phyloP scores from a whole-genome alignment of 2,329 filamentous ascomycete species.

The Cladosporium sp. region DNA sequence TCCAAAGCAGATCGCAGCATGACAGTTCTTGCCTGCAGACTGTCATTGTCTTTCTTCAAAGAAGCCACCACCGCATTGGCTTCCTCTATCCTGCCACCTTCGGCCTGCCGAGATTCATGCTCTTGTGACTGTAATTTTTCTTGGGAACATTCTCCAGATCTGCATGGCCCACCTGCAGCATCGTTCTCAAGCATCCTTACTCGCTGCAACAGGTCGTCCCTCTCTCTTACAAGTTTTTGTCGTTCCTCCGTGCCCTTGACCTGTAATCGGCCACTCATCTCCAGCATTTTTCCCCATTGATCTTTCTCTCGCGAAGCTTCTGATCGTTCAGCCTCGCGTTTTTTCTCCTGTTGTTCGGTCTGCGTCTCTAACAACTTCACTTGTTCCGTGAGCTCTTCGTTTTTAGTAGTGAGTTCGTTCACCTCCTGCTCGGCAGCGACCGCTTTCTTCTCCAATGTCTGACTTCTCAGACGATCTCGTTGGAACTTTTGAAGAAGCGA shows the following conservation, averaged over 20 bases:
- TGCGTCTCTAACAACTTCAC: constrained; percentile 46
- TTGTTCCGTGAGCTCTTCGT: constrained; percentile 45
- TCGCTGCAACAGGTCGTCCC: constrained; percentile 26
- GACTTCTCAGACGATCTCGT: constrained; percentile 46
- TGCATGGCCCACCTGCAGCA: neutral
- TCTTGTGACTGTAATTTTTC: too few relatives aligned
- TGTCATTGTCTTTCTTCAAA: neutral
- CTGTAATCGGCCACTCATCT: constrained; percentile 46
- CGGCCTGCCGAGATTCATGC: too few relatives aligned
- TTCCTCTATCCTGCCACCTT: neutral
- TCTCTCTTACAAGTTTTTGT: constrained; percentile 39
- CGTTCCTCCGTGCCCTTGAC: constrained; percentile 40
- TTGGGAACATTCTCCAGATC: too few relatives aligned
- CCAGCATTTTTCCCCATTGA: constrained; percentile 50
- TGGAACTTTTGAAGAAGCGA: constrained; percentile 50
- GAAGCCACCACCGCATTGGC: neutral
- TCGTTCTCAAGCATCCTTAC: neutral
- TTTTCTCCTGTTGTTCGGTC: constrained; percentile 46
- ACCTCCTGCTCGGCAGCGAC: constrained; percentile 50
- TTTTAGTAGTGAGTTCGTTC: constrained; percentile 49
- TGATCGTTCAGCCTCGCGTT: constrained; percentile 44
- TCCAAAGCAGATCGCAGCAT: neutral
- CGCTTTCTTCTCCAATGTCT: constrained; percentile 49
- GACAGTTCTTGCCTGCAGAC: neutral
- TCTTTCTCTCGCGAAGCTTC: constrained; percentile 41